A percentile compares a stretch with the other conserved stretches of the same genome.
These are phyloP conservation scores for Akanthomyces dipterigenus DNA, from an alignment of 2,329 filamentous ascomycete species.

Conservation along the genomic window DNA sequence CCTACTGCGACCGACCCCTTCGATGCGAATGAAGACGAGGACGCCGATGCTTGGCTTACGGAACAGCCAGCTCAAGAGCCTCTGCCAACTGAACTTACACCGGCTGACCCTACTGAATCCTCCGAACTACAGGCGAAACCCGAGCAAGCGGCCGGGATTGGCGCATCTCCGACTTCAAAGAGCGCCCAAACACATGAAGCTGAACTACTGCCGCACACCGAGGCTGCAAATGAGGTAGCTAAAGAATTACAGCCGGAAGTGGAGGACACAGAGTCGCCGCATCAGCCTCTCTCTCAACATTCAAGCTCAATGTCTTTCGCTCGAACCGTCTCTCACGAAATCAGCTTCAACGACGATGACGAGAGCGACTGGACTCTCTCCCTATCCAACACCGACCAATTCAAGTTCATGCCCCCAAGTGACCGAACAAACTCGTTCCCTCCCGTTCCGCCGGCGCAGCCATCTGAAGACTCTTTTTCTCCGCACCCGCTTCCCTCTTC, in stretches of 20 bases:
- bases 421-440: conserved; percentile 60
- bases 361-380: conserved; percentile 51
- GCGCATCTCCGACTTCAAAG: background rate
- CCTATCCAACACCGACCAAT: conserved; percentile 48
- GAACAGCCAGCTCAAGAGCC: background rate
- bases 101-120: background rate
- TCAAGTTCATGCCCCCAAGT: conserved; percentile 51
- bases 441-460: conserved; percentile 38
- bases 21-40: background rate
- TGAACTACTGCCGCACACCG: background rate
- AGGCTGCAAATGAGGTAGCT: background rate
- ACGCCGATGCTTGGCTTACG: background rate
- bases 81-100: background rate
- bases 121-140: background rate
- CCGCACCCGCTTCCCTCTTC: conserved; percentile 39
- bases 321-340: conserved; percentile 56
- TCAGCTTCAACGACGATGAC: conserved; percentile 54
- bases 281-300: conserved; percentile 38
- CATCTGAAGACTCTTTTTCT: conserved; percentile 20
- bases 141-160: background rate
- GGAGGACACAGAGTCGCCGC: background rate
- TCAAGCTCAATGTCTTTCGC: conserved; percentile 57
- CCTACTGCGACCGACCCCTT: background rate
- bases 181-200: background rate
- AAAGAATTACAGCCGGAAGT: background rate